Evolutionary conservation across 495 filamentous ascomycete species (phyloP).

Genomic region (Symbiotaphrina buchneri): DNA sequence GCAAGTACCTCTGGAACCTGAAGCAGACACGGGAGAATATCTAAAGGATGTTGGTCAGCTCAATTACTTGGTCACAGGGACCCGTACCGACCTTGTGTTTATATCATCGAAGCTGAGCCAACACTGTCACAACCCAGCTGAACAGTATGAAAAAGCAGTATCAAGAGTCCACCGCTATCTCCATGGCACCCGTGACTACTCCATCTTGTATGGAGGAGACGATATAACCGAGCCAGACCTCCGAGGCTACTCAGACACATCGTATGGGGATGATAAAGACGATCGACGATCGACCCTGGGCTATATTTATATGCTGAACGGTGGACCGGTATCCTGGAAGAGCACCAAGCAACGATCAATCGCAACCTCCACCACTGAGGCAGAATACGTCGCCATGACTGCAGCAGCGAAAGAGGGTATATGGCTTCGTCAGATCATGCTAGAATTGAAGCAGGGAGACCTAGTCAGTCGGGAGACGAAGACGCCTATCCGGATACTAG

Average conservation of each 20-base stretch:
- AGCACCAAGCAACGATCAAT: constrained; percentile 1
- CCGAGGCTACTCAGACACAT: constrained; percentile 2
- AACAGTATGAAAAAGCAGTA: constrained; percentile 1
- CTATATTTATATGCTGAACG: constrained; percentile 1
- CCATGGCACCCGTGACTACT: neutral
- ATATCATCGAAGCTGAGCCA: constrained; percentile 1
- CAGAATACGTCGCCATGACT: constrained; percentile 1
- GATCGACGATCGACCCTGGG: neutral
- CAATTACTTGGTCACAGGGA: too few species aligned
- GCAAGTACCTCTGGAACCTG: too few species aligned
- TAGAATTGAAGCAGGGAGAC: neutral
- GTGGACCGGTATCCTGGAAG: constrained; percentile 2
- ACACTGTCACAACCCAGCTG: neutral
- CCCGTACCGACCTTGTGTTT: constrained; percentile 1
- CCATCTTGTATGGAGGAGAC: neutral
- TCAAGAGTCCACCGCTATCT: constrained; percentile 8
- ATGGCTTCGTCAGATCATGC: constrained; percentile 1
- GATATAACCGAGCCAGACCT: neutral
- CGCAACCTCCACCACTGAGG: constrained; percentile 2
- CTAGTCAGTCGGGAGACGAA: neutral
- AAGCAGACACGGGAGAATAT: too few species aligned
- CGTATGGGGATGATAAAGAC: constrained; percentile 4
- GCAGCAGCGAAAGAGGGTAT: constrained; percentile 2
- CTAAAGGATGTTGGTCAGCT: too few species aligned
- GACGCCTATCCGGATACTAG: constrained; percentile 1